phyloP scores from a whole-genome alignment of 805 yeast species.

The Jamesozyma rosinii region DNA sequence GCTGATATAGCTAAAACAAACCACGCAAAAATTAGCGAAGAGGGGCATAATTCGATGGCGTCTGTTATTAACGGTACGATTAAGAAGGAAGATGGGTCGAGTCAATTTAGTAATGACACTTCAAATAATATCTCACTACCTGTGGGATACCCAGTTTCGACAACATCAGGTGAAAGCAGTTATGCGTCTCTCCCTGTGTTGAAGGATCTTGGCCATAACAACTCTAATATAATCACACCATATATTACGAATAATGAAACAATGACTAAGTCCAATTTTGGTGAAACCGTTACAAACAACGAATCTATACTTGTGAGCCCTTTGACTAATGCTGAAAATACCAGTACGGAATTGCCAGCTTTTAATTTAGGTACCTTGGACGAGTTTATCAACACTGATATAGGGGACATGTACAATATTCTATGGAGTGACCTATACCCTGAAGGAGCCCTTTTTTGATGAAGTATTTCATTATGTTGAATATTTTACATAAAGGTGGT shows the following conservation, averaged over 20 bases:
- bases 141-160: neutral
- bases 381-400: constrained; percentile 26
- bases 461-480: neutral
- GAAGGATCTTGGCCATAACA: neutral
- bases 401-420: constrained; percentile 22
- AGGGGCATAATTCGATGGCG: neutral
- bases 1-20: neutral
- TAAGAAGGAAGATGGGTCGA: neutral
- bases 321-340: neutral
- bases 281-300: neutral
- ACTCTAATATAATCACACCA: no score
- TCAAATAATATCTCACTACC: neutral
- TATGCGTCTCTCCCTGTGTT: neutral
- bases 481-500: no score
- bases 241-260: neutral
- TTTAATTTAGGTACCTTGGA: constrained; percentile 28
- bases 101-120: neutral
- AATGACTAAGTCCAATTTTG: neutral
- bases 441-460: neutral
- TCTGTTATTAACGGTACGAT: neutral
- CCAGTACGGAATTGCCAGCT: constrained; percentile 1
- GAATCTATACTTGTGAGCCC: neutral
- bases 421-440: constrained; percentile 26
- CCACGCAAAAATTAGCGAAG: neutral
- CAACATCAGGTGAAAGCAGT: neutral